phyloP scores from a whole-genome alignment of 495 filamentous ascomycete species.

The Talaromyces wortmannii region DNA sequence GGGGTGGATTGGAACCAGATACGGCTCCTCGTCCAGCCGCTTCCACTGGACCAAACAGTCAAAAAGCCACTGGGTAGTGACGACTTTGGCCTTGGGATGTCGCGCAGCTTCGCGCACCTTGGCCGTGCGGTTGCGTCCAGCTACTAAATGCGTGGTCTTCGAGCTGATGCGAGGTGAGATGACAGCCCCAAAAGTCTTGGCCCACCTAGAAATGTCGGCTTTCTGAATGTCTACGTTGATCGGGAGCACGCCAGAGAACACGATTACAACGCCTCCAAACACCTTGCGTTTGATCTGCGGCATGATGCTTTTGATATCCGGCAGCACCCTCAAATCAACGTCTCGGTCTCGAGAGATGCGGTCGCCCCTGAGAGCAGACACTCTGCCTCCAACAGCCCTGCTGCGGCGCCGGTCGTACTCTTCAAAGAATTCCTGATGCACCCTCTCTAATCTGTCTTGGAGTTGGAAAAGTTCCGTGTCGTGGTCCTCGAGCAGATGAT shows the following conservation, averaged over 20 bases:
- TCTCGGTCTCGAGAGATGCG: conserved; percentile 43
- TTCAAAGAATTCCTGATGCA: conserved; percentile 77
- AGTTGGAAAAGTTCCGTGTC: conserved; percentile 73
- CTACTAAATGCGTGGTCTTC: conserved; percentile 62
- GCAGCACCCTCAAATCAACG: conserved; percentile 62
- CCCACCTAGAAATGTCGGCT: conserved; percentile 78
- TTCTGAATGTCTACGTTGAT: conserved; percentile 67
- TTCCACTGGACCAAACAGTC: conserved; percentile 76
- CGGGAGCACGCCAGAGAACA: conserved; percentile 86
- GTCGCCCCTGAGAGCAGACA: conserved; percentile 52
- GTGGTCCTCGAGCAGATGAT: conserved; percentile 79
- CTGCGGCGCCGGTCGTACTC: conserved; percentile 59
- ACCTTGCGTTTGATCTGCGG: conserved; percentile 66
- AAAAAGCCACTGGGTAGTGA: conserved; percentile 81
- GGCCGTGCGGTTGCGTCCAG: conserved; percentile 72
- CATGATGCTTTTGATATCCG: conserved; percentile 80
- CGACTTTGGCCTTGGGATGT: conserved; percentile 74
- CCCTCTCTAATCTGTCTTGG: conserved; percentile 59
- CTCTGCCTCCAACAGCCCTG: conserved; percentile 46
- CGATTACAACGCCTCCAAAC: conserved; percentile 62
- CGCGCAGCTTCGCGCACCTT: conserved; percentile 78
- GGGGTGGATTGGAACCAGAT: conserved; percentile 59
- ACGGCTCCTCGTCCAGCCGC: conserved; percentile 66
- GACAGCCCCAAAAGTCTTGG: conserved; percentile 74
- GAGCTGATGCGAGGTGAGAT: conserved; percentile 53